Evolutionary conservation across 140 eudicot species (phyloP).

Genomic region (Bidens hawaiensis): DNA sequence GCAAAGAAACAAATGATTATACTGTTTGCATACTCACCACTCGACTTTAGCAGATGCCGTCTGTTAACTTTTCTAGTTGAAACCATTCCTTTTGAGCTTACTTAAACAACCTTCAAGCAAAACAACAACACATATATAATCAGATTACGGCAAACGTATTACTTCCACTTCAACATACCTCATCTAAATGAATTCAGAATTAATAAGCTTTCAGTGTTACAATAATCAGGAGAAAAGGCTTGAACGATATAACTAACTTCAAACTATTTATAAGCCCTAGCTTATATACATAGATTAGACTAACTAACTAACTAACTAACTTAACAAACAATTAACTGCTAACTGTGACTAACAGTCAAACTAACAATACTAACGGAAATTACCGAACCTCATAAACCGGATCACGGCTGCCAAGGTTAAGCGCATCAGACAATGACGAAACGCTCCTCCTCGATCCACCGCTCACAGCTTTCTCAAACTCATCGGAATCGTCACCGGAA

Average conservation of each 20-base stretch:
- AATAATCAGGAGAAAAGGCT: no score
- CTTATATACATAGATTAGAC: no score
- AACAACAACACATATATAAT: constrained; percentile 9
- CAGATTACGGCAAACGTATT: no score
- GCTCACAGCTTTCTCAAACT: constrained; percentile 14
- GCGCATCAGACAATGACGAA: constrained; percentile 50
- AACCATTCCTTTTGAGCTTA: constrained; percentile 65
- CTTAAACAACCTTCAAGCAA: constrained; percentile 79
- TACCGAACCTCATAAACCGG: constrained; percentile 86
- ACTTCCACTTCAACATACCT: no score
- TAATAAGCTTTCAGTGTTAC: no score
- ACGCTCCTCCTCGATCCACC: constrained; percentile 38
- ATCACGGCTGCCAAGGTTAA: constrained; percentile 80
- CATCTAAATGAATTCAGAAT: no score
- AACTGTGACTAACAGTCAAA: no score
- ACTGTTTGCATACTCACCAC: constrained; percentile 46
- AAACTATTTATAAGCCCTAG: no score
- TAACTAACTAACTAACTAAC: no score
- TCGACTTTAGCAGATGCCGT: constrained; percentile 75
- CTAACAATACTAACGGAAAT: no score
- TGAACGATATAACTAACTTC: no score
- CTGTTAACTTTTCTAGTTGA: constrained; percentile 80
- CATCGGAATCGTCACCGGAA: constrained; percentile 26
- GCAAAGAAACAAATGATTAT: constrained; percentile 4
- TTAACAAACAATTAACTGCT: no score